Conservation (phyloP, 2,329 filamentous ascomycete genomes). For the Teratosphaeria destructans region DNA sequence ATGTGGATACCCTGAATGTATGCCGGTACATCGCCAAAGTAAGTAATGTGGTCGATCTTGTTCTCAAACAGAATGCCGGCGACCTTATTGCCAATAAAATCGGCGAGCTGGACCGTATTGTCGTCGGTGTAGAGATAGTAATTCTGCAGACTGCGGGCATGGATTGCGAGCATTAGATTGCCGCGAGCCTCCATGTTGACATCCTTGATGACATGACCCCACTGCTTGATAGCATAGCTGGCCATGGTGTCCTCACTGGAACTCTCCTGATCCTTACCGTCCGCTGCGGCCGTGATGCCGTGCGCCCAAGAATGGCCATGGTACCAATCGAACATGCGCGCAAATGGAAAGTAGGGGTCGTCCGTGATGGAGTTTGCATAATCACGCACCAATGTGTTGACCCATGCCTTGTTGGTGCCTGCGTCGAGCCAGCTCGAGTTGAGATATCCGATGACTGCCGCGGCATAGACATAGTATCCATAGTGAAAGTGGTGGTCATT, state of each 20-base stretch:
- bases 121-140: conserved; percentile 72
- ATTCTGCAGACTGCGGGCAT: conserved; percentile 59
- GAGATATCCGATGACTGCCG: conserved; percentile 70
- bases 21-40: conserved; percentile 52
- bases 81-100: conserved; percentile 73
- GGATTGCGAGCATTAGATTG: conserved; percentile 73
- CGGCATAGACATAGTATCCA: conserved; percentile 81
- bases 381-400: conserved; percentile 78
- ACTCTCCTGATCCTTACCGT: conserved; percentile 80
- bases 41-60: conserved; percentile 87
- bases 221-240: conserved; percentile 84
- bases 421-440: conserved; percentile 60
- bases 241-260: conserved; percentile 85
- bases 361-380: conserved; percentile 61
- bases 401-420: conserved; percentile 60
- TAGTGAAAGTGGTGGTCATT: conserved; percentile 54
- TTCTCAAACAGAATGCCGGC: conserved; percentile 69
- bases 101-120: conserved; percentile 61
- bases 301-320: conserved; percentile 92
- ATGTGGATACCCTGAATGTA: conserved; percentile 62
- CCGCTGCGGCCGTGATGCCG: conserved; percentile 57
- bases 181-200: conserved; percentile 65
- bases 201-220: conserved; percentile 72
- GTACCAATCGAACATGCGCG: conserved; percentile 83
- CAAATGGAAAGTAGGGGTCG: conserved; percentile 72